phyloP scores from a whole-genome alignment of 345 rosid genomes.

The Boechera retrofracta region DNA sequence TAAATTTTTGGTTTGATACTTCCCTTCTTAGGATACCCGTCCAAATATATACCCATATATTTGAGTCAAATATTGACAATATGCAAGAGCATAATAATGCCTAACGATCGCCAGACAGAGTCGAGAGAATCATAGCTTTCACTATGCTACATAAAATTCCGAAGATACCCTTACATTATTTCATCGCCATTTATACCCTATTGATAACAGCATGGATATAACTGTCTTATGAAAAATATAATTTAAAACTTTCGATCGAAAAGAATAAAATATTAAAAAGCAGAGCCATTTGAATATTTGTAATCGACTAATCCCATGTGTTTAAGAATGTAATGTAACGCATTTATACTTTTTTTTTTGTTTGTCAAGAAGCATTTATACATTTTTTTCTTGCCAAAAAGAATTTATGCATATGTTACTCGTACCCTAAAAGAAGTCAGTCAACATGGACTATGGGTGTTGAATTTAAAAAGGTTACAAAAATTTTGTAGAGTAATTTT shows the following conservation, averaged over 20 bases:
- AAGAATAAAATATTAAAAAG: background rate
- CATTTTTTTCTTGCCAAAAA: no score
- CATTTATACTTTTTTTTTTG: background rate
- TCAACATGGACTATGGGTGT: background rate
- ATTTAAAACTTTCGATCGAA: background rate
- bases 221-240: conserved; percentile 12
- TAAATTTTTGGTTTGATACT: no score
- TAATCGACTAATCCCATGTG: conserved; percentile 14
- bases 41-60: no score
- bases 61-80: background rate
- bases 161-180: conserved; percentile 7
- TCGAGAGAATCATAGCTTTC: conserved; percentile 30
- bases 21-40: no score
- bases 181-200: background rate
- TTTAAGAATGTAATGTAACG: background rate
- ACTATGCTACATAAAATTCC: conserved; percentile 1
- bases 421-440: background rate
- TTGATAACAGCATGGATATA: conserved; percentile 18
- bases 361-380: background rate
- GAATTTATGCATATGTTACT: background rate
- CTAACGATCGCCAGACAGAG: conserved; percentile 26
- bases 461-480: no score
- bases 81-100: conserved; percentile 20
- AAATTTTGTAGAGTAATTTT: no score
- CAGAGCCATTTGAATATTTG: background rate